A percentile compares a stretch with the other conserved stretches of the same genome.
phyloP scores from a whole-genome alignment of 2,329 filamentous ascomycete genomes.

The Stemphylium lycopersici region DNA sequence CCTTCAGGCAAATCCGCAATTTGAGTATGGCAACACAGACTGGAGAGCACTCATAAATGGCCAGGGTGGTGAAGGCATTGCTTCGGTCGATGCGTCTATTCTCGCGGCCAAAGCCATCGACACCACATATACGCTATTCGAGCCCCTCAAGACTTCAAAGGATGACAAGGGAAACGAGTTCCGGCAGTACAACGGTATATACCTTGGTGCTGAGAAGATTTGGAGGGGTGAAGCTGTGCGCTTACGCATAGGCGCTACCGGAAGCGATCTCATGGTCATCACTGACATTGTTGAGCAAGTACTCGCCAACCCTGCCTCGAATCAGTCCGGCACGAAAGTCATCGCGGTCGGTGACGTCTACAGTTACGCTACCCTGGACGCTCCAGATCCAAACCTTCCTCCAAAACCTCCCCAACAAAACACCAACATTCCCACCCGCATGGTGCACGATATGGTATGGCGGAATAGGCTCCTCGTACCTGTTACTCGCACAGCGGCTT shows the following conservation, averaged over 20 bases:
- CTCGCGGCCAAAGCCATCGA: slow-evolving; percentile 63
- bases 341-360: slow-evolving; percentile 60
- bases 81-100: slow-evolving; percentile 64
- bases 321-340: slow-evolving; percentile 39
- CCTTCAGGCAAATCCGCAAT: slow-evolving; percentile 50
- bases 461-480: slow-evolving; percentile 54
- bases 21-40: slow-evolving; percentile 58
- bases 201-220: slow-evolving; percentile 64
- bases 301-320: slow-evolving; percentile 13
- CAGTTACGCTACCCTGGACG: slow-evolving; percentile 50
- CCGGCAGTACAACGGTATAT: slow-evolving; percentile 60
- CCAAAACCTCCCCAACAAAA: slow-evolving; percentile 48
- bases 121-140: slow-evolving; percentile 60
- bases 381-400: slow-evolving; percentile 36
- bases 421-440: slow-evolving; percentile 56
- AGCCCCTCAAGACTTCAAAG: slow-evolving; percentile 49
- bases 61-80: slow-evolving; percentile 56
- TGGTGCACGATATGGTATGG: slow-evolving; percentile 59
- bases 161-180: slow-evolving; percentile 50
- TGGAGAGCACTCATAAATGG: slow-evolving; percentile 56
- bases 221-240: slow-evolving; percentile 65
- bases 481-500: slow-evolving; percentile 42
- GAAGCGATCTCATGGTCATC: slow-evolving; percentile 58
- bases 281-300: slow-evolving; percentile 52
- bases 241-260: slow-evolving; percentile 50